A percentile compares a stretch with the other conserved stretches of the same genome.
Conservation (phyloP, 2,329 filamentous ascomycete genomes). For the Alternaria infectoria region DNA sequence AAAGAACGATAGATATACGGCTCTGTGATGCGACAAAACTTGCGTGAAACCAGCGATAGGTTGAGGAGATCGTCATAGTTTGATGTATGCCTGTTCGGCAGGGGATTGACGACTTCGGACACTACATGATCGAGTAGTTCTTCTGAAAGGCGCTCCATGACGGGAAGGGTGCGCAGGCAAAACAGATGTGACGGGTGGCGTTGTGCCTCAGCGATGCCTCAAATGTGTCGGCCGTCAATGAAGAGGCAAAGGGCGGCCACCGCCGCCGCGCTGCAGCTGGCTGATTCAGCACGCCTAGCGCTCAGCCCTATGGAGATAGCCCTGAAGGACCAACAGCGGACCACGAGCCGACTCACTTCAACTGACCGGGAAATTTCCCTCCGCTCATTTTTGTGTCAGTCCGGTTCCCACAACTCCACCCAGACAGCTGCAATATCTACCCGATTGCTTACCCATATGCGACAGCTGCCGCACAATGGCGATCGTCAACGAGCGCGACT, state of each 20-base stretch:
- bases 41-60: constrained; percentile 11
- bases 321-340: neutral
- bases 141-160: constrained; percentile 14
- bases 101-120: neutral
- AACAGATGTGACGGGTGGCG: neutral
- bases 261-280: neutral
- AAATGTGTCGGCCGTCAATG: neutral
- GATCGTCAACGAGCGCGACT: constrained; percentile 22
- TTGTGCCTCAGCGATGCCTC: neutral
- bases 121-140: constrained; percentile 16
- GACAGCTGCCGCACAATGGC: constrained; percentile 8
- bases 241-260: neutral
- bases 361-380: neutral
- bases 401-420: neutral
- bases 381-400: neutral
- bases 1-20: constrained; percentile 11
- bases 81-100: neutral
- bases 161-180: neutral
- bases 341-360: neutral
- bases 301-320: neutral
- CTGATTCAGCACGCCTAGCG: constrained; percentile 4
- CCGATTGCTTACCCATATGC: neutral
- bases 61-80: constrained; percentile 4
- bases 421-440: neutral
- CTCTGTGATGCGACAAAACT: constrained; percentile 10